Conservation (phyloP, 23 red algal genomes). For the Gracilariopsis chorda region DNA sequence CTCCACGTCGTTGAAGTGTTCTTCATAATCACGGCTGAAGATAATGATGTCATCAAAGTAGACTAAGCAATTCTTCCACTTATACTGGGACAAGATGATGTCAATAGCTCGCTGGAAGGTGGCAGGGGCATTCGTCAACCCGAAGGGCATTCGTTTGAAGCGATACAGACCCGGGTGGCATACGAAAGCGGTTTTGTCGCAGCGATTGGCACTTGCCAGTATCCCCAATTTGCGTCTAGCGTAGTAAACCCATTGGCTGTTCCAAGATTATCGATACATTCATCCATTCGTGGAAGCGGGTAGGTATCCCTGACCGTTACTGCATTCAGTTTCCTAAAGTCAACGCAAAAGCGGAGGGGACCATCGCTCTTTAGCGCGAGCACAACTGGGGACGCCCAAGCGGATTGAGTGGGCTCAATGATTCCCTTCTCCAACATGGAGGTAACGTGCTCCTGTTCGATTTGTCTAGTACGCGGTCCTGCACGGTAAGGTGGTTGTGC, state of each 20-base stretch:
- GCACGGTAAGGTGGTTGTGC: too few relatives aligned
- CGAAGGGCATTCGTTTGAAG: conserved; percentile 6
- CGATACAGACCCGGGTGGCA: background rate
- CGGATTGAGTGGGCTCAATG: conserved; percentile 3
- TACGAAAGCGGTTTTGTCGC: conserved; percentile 28
- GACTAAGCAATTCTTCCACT: conserved; percentile 5
- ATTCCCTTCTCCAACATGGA: background rate
- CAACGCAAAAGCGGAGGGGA: conserved; percentile 7
- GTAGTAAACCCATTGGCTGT: too few relatives aligned
- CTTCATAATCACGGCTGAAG: background rate
- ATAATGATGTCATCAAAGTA: conserved; percentile 26
- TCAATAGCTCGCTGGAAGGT: conserved; percentile 37
- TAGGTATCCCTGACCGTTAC: too few relatives aligned
- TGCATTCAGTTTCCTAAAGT: conserved; percentile 2
- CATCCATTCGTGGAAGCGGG: background rate
- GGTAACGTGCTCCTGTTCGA: background rate
- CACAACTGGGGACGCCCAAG: background rate
- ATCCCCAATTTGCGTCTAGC: too few relatives aligned
- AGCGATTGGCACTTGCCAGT: too few relatives aligned
- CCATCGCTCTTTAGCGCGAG: background rate
- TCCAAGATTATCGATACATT: conserved; percentile 6
- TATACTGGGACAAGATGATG: background rate
- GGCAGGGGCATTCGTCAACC: conserved; percentile 10
- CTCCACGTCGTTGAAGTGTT: conserved; percentile 18
- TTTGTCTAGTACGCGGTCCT: background rate